Percentiles rank a stretch among this genome's conserved stretches.
Conservation (phyloP, 2,329 filamentous ascomycete species). For the Didymosphaeria variabile region DNA sequence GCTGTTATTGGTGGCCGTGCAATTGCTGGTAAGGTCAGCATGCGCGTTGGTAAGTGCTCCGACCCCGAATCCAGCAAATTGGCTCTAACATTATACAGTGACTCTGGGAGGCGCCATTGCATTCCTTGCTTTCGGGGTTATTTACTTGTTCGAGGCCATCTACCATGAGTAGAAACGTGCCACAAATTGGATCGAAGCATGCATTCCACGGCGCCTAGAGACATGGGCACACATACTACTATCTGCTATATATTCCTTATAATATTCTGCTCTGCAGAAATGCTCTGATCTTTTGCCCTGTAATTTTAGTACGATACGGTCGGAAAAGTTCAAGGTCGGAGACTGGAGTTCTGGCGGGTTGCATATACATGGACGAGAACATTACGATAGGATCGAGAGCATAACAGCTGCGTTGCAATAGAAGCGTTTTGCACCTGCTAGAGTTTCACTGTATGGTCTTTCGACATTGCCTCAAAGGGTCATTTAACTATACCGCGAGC, state of each 20-base stretch:
- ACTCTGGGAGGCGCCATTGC: slow-evolving; percentile 90
- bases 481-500: too few relatives aligned
- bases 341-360: slow-evolving; percentile 24
- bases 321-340: slow-evolving; percentile 21
- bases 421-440: not conserved
- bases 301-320: slow-evolving; percentile 35
- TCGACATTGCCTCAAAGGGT: too few relatives aligned
- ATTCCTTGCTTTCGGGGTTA: slow-evolving; percentile 89
- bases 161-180: slow-evolving; percentile 54
- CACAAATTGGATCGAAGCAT: slow-evolving; percentile 8
- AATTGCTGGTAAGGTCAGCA: slow-evolving; percentile 91
- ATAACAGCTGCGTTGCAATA: slow-evolving; percentile 6
- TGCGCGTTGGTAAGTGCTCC: slow-evolving; percentile 84
- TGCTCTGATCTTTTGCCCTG: slow-evolving; percentile 21
- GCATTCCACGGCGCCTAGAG: slow-evolving; percentile 37
- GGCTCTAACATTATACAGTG: slow-evolving; percentile 64
- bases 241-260: slow-evolving; percentile 25
- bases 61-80: not conserved
- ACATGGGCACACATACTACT: slow-evolving; percentile 15
- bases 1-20: slow-evolving; percentile 92
- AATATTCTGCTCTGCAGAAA: slow-evolving; percentile 22
- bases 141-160: slow-evolving; percentile 86
- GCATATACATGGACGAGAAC: slow-evolving; percentile 16
- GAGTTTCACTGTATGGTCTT: too few relatives aligned
- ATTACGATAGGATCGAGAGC: slow-evolving; percentile 7